phyloP scores from a whole-genome alignment of 2,329 filamentous ascomycete species.

The Leptographium lundbergii region DNA sequence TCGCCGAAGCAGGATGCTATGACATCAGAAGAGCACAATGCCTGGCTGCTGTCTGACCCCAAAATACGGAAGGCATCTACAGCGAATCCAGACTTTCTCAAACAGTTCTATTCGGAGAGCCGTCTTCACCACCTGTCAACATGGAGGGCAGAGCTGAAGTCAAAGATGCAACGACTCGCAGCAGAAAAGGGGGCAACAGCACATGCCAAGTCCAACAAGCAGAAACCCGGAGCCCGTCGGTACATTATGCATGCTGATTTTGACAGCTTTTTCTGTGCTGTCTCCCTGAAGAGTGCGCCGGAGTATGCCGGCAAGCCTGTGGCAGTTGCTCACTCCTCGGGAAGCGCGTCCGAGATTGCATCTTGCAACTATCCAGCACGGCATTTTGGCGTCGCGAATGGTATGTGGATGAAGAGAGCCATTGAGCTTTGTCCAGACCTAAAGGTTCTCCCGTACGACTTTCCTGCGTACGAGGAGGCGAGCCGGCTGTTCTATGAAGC shows the following conservation, averaged over 20 bases:
- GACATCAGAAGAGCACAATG: slow-evolving; percentile 90
- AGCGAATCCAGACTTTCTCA: slow-evolving; percentile 83
- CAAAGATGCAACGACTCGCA: slow-evolving; percentile 70
- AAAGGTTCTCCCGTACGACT: slow-evolving; percentile 90
- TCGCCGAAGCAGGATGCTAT: slow-evolving; percentile 22
- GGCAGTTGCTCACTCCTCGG: slow-evolving; percentile 78
- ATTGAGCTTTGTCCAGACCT: slow-evolving; percentile 72
- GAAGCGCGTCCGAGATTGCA: slow-evolving; percentile 84
- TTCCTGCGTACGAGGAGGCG: slow-evolving; percentile 84
- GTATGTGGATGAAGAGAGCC: slow-evolving; percentile 98
- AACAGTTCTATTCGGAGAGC: slow-evolving; percentile 91
- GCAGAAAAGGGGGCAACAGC: slow-evolving; percentile 46
- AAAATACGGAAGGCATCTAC: slow-evolving; percentile 79
- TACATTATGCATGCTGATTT: slow-evolving; percentile 97
- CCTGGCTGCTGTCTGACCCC: slow-evolving; percentile 69
- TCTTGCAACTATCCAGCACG: slow-evolving; percentile 94
- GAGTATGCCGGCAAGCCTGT: slow-evolving; percentile 67
- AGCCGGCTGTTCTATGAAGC: slow-evolving; percentile 79
- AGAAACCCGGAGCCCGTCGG: slow-evolving; percentile 46
- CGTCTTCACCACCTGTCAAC: slow-evolving; percentile 88
- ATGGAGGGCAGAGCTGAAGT: slow-evolving; percentile 93
- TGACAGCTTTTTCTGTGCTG: slow-evolving; percentile 94
- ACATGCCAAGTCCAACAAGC: slow-evolving; percentile 17
- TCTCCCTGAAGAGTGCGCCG: slow-evolving; percentile 68
- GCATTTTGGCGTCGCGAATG: slow-evolving; percentile 79